A percentile compares a stretch with the other conserved stretches of the same genome.
These are phyloP conservation scores for Candida sanyiensis DNA, from an alignment of 805 yeast species.

Conservation along the genomic window DNA sequence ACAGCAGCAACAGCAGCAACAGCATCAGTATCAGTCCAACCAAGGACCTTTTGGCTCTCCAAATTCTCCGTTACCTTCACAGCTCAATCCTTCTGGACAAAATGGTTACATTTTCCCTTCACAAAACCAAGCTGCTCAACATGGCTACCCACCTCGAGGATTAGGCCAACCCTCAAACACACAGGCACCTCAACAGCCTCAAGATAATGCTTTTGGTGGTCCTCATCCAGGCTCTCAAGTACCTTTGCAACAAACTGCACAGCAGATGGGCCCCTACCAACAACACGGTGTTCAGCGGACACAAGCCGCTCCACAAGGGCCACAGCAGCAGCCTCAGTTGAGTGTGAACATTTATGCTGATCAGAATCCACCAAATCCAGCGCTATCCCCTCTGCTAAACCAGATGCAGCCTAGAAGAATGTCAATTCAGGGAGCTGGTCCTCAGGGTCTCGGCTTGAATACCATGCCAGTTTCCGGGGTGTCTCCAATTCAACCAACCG, in stretches of 20 bases:
- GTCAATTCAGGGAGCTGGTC: no score
- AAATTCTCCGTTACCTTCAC: not conserved
- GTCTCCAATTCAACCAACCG: conserved; percentile 18
- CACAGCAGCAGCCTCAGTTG: conserved; percentile 14
- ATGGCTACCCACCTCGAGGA: no score
- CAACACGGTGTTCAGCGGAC: not conserved
- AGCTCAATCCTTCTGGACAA: not conserved
- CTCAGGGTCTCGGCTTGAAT: not conserved
- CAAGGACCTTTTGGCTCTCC: not conserved
- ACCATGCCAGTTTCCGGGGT: no score
- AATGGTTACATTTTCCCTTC: no score
- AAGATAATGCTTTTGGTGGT: no score
- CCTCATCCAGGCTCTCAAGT: no score
- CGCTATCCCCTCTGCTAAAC: conserved; percentile 9
- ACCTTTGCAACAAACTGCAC: no score
- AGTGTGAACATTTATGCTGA: conserved; percentile 12
- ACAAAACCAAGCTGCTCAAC: not conserved
- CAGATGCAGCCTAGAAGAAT: conserved; percentile 4
- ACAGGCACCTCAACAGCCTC: not conserved
- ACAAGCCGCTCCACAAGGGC: not conserved
- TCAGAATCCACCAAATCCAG: conserved; percentile 8
- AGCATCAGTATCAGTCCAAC: no score
- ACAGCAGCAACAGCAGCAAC: no score
- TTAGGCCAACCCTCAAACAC: no score
- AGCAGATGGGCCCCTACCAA: no score